These are phyloP conservation scores for Leccinum pachyderme DNA, from an alignment of 1,284 basidiomycete species.

Conservation along the genomic window DNA sequence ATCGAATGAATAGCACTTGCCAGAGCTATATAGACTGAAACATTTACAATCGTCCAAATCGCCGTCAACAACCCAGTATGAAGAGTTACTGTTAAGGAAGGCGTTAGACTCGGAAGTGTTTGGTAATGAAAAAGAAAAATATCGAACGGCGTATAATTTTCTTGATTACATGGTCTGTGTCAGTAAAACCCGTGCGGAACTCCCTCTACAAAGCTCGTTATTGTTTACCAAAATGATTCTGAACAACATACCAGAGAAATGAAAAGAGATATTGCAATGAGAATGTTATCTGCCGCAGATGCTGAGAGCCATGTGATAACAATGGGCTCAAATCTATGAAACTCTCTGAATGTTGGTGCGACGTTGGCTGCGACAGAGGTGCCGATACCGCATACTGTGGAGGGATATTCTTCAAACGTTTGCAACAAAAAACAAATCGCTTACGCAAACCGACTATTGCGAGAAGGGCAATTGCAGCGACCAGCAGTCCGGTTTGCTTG, in stretches of 20 bases:
- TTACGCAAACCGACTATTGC: conserved; percentile 28
- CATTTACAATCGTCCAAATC: conserved; percentile 34
- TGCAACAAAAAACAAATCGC: background rate
- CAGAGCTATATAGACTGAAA: conserved; percentile 31
- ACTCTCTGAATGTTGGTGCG: conserved; percentile 27
- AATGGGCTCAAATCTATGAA: conserved; percentile 33
- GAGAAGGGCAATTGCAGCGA: conserved; percentile 27
- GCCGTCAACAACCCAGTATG: conserved; percentile 38
- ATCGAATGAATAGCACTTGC: conserved; percentile 18
- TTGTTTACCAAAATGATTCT: background rate
- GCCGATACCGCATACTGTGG: conserved; percentile 33
- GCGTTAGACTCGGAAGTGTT: background rate
- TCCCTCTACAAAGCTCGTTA: conserved; percentile 19
- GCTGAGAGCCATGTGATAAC: conserved; percentile 34
- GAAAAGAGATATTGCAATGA: conserved; percentile 32
- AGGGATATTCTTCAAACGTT: background rate
- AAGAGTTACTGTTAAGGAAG: conserved; percentile 31
- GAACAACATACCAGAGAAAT: conserved; percentile 27
- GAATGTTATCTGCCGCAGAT: conserved; percentile 29
- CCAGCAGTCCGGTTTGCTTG: conserved; percentile 30
- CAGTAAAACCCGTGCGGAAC: conserved; percentile 31
- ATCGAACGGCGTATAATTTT: conserved; percentile 33
- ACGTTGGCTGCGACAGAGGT: conserved; percentile 33
- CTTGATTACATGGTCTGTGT: conserved; percentile 34
- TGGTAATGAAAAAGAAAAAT: background rate